Percentiles rank a stretch among this genome's conserved stretches.
phyloP scores from a whole-genome alignment of 164 flowering plant species.

The Magnolia kwangsiensis region DNA sequence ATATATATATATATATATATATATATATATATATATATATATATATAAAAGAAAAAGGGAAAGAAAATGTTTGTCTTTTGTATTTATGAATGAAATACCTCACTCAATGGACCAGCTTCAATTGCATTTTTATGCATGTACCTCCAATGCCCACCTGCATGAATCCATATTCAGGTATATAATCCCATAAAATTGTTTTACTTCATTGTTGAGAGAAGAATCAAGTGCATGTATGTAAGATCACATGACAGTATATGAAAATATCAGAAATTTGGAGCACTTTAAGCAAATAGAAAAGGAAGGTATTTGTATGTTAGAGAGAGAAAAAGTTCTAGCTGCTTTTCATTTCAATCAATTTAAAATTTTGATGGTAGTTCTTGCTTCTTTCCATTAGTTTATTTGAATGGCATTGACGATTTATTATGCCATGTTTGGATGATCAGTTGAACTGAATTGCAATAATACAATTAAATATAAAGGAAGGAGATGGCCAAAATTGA shows the following conservation, averaged over 20 bases:
- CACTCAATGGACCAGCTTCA: conserved; percentile 14
- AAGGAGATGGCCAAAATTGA: too few relatives aligned
- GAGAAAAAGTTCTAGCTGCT: not conserved
- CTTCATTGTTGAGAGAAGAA: not conserved
- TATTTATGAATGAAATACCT: conserved; percentile 12
- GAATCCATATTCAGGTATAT: not conserved
- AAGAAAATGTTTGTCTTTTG: not conserved
- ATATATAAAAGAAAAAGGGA: not conserved
- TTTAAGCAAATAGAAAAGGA: not conserved
- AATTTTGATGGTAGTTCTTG: too few relatives aligned
- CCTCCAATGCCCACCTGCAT: conserved; percentile 33
- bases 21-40: not conserved
- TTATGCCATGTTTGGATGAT: too few relatives aligned
- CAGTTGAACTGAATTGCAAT: too few relatives aligned
- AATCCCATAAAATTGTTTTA: not conserved
- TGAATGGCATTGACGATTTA: too few relatives aligned
- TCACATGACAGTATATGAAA: not conserved
- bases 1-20: not conserved
- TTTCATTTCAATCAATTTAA: not conserved
- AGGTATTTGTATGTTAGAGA: not conserved
- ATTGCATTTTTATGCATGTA: conserved; percentile 6
- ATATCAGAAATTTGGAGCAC: not conserved
- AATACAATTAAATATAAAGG: too few relatives aligned
- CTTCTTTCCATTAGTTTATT: too few relatives aligned
- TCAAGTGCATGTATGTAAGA: too few relatives aligned